Evolutionary conservation across 129 eudicot species (phyloP), one percentile per base, ranked within the genome.

Genomic region (Artemisia argyi): DNA sequence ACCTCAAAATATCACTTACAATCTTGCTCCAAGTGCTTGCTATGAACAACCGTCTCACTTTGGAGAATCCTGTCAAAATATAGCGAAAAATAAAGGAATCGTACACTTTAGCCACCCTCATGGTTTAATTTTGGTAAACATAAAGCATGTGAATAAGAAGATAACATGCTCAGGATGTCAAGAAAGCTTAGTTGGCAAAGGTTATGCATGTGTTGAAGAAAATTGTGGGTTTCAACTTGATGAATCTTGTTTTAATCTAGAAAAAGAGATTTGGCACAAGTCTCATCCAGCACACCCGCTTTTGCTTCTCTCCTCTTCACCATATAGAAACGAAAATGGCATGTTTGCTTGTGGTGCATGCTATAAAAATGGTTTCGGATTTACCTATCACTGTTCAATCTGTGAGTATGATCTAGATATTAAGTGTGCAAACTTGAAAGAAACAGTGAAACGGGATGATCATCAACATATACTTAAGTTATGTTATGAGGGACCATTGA

Each of bases 61-160:
- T 28, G 60, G 24, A 16, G 51, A 78, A 44, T 13, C 73, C 4
- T 30, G 42, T 46, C 60, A 75, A 71, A 63, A 78, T 32, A 72
- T 16, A 32, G 50, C 48, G 20, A 63, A 55, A 30, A 50, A 26
- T 17, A 15, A 14, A 42, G 78, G 30, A 20, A 72, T 77, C 35
- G 66, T 65, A 66, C 88, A 87, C 71, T 81, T 81, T 76, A 78
- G 86, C 86, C 92, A 87, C 67, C 71, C 61, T 13, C 88, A 83
- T 48, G 81, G 76, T 46, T 65, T 87, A 48, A 81, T 66, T 68
- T 28, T 64, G 35, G 75, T 79, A 13, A 79, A 56, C 81, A 24
- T 76, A 63, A 81, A 65, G n/a, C 68, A 76, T 2, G 81, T 63
- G 18, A 76, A 80, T 10, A 77, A 78, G 32, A 39, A 66, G n/a